Evolutionary conservation across 345 rosid genomes (phyloP), one percentile per base, ranked within the genome.

Genomic region (Lenwebbia sp.): DNA sequence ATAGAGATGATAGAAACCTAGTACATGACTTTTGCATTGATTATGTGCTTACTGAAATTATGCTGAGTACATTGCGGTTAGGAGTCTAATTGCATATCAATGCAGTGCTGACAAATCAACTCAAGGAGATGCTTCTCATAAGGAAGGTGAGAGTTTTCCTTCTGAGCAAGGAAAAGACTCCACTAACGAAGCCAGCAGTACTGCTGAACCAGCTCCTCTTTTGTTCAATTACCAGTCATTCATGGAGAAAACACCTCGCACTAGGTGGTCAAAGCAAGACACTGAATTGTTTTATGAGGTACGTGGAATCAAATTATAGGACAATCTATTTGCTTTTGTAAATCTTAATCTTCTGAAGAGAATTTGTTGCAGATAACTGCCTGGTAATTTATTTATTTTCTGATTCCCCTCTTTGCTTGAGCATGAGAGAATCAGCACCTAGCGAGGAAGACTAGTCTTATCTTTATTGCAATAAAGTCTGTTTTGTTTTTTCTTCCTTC

Each of bases 211-310:
- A 51, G 83, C 47, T 58, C 52, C 47, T 26, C 30, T 85, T 81
- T 90, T 88, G 33, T 92, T 93, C 82, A 96, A 96, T 87, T 88
- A 92, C 84, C 98, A 95, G 74, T 90, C 98, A 55, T 93, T 87
- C 86, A 94, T 95, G 98, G 89, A 93, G 83, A 93, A 89, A 91
- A 89, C 93, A 82, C 89, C 93, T 25, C 92, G 89, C 52, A 76
- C 85, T 86, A 90, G 95, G 90, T 96, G 99, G 99, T 93, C 98
- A 74, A 96, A 94, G 82, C 90, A 91, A 88, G 98, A 95, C 56
- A 95, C 98, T 10, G 94, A 94, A 82, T 89, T 93, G 89, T 96
- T 95, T 89, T 95, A 95, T 82, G 94, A 93, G 97, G 98, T 94
- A 87, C 23, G 10, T 60, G 30, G 23, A 30, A 22, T 85, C 12